phyloP scores from a whole-genome alignment of 176 grass and related monocot species.

The Phyllostachys edulis region DNA sequence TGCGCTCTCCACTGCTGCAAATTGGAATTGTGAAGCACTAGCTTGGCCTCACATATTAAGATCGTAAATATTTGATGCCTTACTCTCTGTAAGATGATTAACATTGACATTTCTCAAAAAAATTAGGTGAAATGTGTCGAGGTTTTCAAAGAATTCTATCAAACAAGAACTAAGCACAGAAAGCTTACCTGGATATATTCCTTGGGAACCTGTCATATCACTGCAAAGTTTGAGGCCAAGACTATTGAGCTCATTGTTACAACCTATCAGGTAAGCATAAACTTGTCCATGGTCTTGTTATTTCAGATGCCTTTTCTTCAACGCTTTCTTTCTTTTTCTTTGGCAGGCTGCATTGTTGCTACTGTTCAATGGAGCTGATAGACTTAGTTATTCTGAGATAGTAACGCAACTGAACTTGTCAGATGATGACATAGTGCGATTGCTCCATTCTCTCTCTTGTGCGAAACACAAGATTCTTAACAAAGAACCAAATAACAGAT shows the following conservation, averaged over 20 bases:
- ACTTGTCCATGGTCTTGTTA: not conserved
- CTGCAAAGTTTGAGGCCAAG: constrained; percentile 65
- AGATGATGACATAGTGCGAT: constrained; percentile 77
- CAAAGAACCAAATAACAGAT: constrained; percentile 74
- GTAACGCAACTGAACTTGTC: constrained; percentile 73
- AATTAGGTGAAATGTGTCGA: constrained; percentile 85
- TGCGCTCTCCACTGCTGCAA: not conserved
- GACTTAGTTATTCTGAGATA: constrained; percentile 79
- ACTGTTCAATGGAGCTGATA: constrained; percentile 58
- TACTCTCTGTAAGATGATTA: constrained; percentile 1
- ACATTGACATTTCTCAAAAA: not conserved
- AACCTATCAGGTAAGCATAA: constrained; percentile 70
- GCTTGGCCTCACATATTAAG: not conserved
- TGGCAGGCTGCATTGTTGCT: constrained; percentile 65
- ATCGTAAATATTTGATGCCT: constrained; percentile 5
- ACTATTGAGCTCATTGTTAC: constrained; percentile 74
- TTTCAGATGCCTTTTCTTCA: not conserved
- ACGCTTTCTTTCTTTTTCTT: not conserved
- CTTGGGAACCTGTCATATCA: constrained; percentile 66
- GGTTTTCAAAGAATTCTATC: constrained; percentile 87
- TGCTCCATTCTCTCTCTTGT: constrained; percentile 83
- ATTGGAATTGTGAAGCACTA: not conserved
- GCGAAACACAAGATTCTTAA: constrained; percentile 76
- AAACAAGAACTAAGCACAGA: constrained; percentile 82
- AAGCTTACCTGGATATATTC: constrained; percentile 96